These are phyloP conservation scores for Mortierella claussenii DNA, from an alignment of 192 early-diverging fungal species.

Conservation along the genomic window DNA sequence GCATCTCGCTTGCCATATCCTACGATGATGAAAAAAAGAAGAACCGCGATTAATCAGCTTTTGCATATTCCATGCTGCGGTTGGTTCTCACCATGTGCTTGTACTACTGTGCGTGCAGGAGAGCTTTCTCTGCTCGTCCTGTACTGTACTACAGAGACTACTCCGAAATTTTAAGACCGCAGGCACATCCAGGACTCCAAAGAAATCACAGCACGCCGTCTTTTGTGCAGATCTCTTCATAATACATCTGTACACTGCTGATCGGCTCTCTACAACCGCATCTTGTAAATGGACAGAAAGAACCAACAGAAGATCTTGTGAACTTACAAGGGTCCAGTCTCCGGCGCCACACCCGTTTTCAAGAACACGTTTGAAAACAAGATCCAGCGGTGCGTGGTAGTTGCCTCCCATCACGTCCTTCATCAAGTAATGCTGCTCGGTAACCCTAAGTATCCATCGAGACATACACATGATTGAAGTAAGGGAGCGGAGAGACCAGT, in stretches of 20 bases:
- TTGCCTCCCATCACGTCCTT: conserved; percentile 50
- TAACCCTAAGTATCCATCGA: conserved; percentile 9
- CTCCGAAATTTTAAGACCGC: too few relatives aligned
- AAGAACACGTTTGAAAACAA: conserved; percentile 35
- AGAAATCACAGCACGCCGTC: too few relatives aligned
- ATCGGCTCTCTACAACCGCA: neutral
- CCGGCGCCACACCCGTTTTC: conserved; percentile 44
- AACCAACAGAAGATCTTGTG: neutral
- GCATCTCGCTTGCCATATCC: conserved; percentile 49
- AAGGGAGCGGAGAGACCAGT: too few relatives aligned
- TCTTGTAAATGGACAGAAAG: neutral
- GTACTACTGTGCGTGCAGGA: too few relatives aligned
- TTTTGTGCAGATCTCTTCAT: too few relatives aligned
- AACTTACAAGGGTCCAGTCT: conserved; percentile 44
- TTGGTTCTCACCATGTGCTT: too few relatives aligned
- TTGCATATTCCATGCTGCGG: too few relatives aligned
- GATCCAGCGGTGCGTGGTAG: conserved; percentile 42
- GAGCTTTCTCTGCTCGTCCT: too few relatives aligned
- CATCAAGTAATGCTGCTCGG: conserved; percentile 44
- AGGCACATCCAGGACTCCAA: too few relatives aligned
- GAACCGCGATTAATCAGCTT: too few relatives aligned
- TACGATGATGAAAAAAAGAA: neutral
- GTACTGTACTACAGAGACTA: too few relatives aligned
- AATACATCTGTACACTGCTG: too few relatives aligned
- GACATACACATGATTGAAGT: neutral